phyloP scores from a whole-genome alignment of 2,329 filamentous ascomycete species.

The Emergomyces orientalis region DNA sequence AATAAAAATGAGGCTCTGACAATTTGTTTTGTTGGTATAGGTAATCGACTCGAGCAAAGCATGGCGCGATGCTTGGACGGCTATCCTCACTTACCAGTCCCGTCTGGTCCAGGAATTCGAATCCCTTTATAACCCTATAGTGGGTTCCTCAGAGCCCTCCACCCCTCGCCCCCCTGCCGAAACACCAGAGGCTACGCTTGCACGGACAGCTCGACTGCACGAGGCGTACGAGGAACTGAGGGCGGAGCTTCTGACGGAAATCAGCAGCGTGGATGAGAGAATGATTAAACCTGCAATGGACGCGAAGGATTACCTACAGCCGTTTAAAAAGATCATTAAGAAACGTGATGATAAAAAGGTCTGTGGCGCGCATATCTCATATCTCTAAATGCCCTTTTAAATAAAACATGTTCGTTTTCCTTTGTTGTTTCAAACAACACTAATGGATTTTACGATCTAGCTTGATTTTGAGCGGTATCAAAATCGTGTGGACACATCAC shows the following conservation, averaged over 20 bases:
- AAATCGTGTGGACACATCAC: slow-evolving; percentile 57
- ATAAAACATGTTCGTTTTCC: background rate
- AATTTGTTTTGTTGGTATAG: slow-evolving; percentile 34
- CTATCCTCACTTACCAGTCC: slow-evolving; percentile 60
- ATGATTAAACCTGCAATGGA: slow-evolving; percentile 61
- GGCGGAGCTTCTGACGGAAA: slow-evolving; percentile 60
- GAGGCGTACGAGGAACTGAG: slow-evolving; percentile 62
- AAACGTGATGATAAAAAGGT: slow-evolving; percentile 72
- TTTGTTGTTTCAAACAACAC: background rate
- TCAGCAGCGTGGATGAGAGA: slow-evolving; percentile 59
- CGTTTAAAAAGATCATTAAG: slow-evolving; percentile 74
- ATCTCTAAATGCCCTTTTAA: background rate
- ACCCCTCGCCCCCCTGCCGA: slow-evolving; percentile 46
- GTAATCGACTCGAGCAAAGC: slow-evolving; percentile 65
- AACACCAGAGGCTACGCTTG: slow-evolving; percentile 55
- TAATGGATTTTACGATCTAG: slow-evolving; percentile 25
- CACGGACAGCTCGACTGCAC: slow-evolving; percentile 56
- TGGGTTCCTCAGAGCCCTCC: slow-evolving; percentile 53
- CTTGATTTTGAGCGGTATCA: slow-evolving; percentile 73
- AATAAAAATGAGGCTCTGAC: background rate
- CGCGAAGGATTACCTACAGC: slow-evolving; percentile 58
- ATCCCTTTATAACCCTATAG: slow-evolving; percentile 65
- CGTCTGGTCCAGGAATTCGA: slow-evolving; percentile 60
- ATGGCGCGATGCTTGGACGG: slow-evolving; percentile 71
- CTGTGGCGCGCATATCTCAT: slow-evolving; percentile 6